Conservation (phyloP, 257 asterid genomes). For the Solanum dulcamara region DNA sequence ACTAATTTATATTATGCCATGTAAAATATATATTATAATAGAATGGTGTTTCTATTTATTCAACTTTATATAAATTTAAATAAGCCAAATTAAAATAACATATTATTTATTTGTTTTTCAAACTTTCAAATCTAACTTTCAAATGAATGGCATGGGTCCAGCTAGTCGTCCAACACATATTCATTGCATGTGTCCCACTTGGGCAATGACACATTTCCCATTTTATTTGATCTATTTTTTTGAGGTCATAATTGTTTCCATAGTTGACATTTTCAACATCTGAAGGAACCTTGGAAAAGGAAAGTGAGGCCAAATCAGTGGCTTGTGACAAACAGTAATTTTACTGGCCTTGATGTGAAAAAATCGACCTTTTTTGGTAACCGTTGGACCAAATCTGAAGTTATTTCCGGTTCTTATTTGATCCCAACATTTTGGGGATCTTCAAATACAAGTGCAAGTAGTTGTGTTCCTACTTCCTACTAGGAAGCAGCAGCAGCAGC, state of each 20-base stretch:
- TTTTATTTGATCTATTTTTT: background rate
- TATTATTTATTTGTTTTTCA: no score
- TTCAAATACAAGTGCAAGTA: background rate
- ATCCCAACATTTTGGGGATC: background rate
- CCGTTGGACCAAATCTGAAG: background rate
- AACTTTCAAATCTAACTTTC: background rate
- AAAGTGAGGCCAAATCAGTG: background rate
- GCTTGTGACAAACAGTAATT: background rate
- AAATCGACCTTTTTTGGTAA: no score
- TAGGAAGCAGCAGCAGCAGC: background rate
- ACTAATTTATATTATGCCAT: background rate
- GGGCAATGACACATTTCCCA: background rate
- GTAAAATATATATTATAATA: no score
- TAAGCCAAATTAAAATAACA: accelerated
- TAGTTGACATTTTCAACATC: background rate
- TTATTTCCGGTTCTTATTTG: background rate
- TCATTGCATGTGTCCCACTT: background rate
- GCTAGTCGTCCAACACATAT: background rate
- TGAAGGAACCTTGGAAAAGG: background rate
- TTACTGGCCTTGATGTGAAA: background rate
- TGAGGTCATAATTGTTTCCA: background rate
- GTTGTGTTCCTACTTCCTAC: background rate
- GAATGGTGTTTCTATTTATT: background rate
- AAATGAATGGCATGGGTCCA: background rate
- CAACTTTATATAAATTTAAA: no score